Evolutionary conservation across 179 eudicot species (phyloP).

Genomic region (Gypsophila paniculata): DNA sequence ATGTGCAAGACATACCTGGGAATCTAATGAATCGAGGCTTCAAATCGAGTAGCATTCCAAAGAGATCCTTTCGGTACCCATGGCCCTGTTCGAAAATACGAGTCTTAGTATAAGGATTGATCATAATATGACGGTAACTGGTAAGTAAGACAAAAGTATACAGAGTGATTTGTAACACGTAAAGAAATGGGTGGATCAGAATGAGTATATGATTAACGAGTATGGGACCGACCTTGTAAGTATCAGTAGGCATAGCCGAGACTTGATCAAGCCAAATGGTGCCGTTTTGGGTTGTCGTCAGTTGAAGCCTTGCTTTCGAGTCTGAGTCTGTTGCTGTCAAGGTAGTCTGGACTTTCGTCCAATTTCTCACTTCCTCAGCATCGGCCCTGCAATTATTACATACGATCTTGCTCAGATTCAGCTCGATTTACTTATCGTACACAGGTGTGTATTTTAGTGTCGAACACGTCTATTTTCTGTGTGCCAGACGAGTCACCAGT

Average conservation of each 20-base stretch:
- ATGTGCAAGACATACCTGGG: slow-evolving; percentile 41
- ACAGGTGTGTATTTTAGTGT: not conserved
- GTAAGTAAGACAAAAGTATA: not conserved
- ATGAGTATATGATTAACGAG: too few relatives aligned
- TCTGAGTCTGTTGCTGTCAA: slow-evolving; percentile 48
- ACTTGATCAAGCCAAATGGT: slow-evolving; percentile 87
- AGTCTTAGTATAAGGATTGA: not conserved
- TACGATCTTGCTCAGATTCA: not conserved
- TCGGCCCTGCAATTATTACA: slow-evolving; percentile 20
- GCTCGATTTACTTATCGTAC: too few relatives aligned
- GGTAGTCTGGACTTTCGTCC: slow-evolving; percentile 53
- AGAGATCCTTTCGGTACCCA: slow-evolving; percentile 65
- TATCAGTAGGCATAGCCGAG: slow-evolving; percentile 68
- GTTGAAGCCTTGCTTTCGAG: slow-evolving; percentile 49
- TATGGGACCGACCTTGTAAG: slow-evolving; percentile 52
- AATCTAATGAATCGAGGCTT: slow-evolving; percentile 75
- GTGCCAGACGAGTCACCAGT: too few relatives aligned
- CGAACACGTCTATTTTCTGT: not conserved
- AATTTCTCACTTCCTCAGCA: slow-evolving; percentile 38
- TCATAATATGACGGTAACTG: not conserved
- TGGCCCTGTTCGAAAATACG: slow-evolving; percentile 45
- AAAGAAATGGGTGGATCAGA: too few relatives aligned
- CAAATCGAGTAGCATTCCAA: slow-evolving; percentile 55
- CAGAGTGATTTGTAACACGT: too few relatives aligned
- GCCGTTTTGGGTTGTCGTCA: slow-evolving; percentile 56